Evolutionary conservation across 306 rosid genomes (phyloP).

Genomic region (Cucumis cinereus): DNA sequence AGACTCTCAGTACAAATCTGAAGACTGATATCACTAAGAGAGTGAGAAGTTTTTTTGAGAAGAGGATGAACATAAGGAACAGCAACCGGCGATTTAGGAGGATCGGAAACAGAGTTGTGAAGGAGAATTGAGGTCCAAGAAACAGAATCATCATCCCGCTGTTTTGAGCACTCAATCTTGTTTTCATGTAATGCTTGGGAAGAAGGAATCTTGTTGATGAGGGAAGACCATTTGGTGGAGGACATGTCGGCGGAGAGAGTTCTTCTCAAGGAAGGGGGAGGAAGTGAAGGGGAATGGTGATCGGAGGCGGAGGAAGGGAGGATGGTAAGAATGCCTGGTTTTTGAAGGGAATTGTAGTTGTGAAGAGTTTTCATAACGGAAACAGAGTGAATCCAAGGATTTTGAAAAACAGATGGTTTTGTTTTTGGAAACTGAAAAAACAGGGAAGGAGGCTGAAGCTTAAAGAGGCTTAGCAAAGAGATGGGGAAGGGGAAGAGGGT

Average conservation of each 20-base stretch:
- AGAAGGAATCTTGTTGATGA: slow-evolving; percentile 39
- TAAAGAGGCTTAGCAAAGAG: slow-evolving; percentile 27
- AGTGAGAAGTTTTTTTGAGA: slow-evolving; percentile 41
- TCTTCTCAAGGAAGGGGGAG: slow-evolving; percentile 42
- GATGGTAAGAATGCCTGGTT: slow-evolving; percentile 62
- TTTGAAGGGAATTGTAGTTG: slow-evolving; percentile 1
- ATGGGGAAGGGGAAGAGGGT: slow-evolving; percentile 28
- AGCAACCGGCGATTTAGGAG: background rate
- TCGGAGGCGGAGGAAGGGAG: slow-evolving; percentile 32
- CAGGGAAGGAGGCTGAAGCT: slow-evolving; percentile 16
- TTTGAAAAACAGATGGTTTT: background rate
- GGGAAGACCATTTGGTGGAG: slow-evolving; percentile 28
- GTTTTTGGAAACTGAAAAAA: background rate
- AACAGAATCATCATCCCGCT: background rate
- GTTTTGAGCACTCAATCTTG: slow-evolving; percentile 17
- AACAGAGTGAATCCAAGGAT: background rate
- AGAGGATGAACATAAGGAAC: slow-evolving; percentile 75
- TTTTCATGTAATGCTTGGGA: slow-evolving; percentile 20
- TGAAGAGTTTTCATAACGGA: background rate
- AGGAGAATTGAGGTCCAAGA: slow-evolving; percentile 45
- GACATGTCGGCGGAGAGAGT: slow-evolving; percentile 96
- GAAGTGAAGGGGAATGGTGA: slow-evolving; percentile 5
- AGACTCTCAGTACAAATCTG: slow-evolving; percentile 78
- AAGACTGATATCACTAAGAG: slow-evolving; percentile 52
- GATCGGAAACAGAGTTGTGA: slow-evolving; percentile 8